Conservation (phyloP, 2,329 filamentous ascomycete species). For the Colletotrichum musae region DNA sequence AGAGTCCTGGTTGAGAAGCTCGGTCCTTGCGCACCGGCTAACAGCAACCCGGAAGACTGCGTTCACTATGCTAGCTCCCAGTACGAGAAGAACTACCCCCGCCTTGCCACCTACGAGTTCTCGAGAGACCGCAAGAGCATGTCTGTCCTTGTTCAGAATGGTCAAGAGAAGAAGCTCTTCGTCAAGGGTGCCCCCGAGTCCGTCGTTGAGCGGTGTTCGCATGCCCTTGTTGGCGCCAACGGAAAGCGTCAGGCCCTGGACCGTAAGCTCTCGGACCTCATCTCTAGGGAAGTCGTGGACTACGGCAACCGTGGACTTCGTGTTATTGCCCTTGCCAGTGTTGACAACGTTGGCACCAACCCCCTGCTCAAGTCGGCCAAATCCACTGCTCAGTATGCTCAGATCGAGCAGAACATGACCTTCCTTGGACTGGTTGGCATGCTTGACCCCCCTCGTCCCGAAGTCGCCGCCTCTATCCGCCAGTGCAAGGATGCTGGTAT, state of each 20-base stretch:
- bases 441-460: constrained; percentile 95
- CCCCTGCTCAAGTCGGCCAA: constrained; percentile 82
- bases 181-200: constrained; percentile 98
- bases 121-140: constrained; percentile 99
- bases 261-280: constrained; percentile 76
- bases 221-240: constrained; percentile 81
- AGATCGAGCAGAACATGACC: constrained; percentile 94
- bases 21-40: constrained; percentile 79
- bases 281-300: constrained; percentile 85
- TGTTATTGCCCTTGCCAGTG: constrained; percentile 91
- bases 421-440: constrained; percentile 94
- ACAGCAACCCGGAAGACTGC: constrained; percentile 70
- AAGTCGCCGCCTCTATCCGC: constrained; percentile 87
- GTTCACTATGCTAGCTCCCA: constrained; percentile 87
- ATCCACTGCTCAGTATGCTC: constrained; percentile 85
- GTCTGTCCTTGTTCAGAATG: constrained; percentile 89
- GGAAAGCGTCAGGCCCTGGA: constrained; percentile 84
- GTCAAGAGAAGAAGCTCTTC: constrained; percentile 81
- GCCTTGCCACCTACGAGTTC: constrained; percentile 94
- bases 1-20: constrained; percentile 95
- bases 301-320: constrained; percentile 95
- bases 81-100: constrained; percentile 83
- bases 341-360: constrained; percentile 81
- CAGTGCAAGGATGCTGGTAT: constrained; percentile 96
- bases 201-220: constrained; percentile 91